Evolutionary conservation across 2,329 filamentous ascomycete genomes (phyloP).

Genomic region (Diplocarpon mali): DNA sequence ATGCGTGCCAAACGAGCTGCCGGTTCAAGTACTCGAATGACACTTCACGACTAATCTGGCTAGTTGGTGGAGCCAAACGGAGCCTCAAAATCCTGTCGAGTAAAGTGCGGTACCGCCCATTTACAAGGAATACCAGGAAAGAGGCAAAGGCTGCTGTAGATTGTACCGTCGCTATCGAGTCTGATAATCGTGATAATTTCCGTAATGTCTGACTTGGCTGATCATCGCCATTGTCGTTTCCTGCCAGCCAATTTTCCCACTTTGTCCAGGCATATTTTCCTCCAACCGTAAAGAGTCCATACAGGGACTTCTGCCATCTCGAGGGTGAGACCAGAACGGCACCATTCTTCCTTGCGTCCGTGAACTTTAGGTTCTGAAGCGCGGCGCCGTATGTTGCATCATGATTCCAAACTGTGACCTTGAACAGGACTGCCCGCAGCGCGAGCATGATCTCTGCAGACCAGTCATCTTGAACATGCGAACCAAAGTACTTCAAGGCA

Average conservation of each 20-base stretch:
- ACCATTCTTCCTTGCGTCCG: conserved; percentile 62
- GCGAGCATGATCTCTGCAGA: conserved; percentile 71
- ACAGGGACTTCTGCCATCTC: conserved; percentile 71
- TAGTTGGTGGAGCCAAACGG: conserved; percentile 73
- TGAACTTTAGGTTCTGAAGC: conserved; percentile 82
- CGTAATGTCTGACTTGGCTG: conserved; percentile 40
- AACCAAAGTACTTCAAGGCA: conserved; percentile 76
- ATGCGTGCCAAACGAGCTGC: conserved; percentile 98
- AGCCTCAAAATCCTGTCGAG: conserved; percentile 77
- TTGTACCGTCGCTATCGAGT: conserved; percentile 59
- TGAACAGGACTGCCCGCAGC: conserved; percentile 75
- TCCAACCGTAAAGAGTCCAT: conserved; percentile 76
- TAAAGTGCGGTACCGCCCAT: conserved; percentile 83
- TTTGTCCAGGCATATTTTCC: conserved; percentile 85
- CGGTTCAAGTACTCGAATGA: conserved; percentile 97
- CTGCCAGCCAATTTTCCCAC: conserved; percentile 79
- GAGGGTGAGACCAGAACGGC: conserved; percentile 58
- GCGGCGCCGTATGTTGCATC: conserved; percentile 90
- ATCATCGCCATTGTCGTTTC: conserved; percentile 65
- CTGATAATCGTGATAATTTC: conserved; percentile 58
- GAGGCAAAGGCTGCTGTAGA: conserved; percentile 73
- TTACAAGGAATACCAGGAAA: conserved; percentile 83
- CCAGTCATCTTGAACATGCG: conserved; percentile 75
- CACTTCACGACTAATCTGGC: conserved; percentile 79
- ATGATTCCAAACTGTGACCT: conserved; percentile 93